phyloP scores from a whole-genome alignment of 441 rosid genomes.

The Bocquillonia castaneifolia region DNA sequence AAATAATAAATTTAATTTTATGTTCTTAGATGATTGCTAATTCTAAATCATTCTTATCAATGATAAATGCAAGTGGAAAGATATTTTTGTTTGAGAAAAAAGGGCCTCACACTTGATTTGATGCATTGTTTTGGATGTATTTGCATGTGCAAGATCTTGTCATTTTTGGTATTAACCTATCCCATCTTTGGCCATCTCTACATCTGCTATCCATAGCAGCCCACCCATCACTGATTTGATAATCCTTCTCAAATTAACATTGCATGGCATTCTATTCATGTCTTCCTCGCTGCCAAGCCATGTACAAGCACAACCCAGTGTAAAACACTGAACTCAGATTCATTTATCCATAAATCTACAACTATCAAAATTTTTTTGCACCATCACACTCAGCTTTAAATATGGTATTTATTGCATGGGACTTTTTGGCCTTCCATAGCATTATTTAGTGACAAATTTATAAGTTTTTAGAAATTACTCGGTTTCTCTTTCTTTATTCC shows the following conservation, averaged over 20 bases:
- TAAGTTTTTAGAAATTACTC: no score
- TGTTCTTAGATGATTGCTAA: not conserved
- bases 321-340: not conserved
- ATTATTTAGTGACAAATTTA: no score
- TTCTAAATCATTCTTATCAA: not conserved
- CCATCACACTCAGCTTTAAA: not conserved
- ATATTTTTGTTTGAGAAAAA: not conserved
- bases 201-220: not conserved
- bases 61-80: not conserved
- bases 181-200: not conserved
- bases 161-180: not conserved
- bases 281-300: not conserved
- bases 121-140: not conserved
- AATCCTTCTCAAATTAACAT: not conserved
- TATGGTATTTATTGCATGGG: no score
- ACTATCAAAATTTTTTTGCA: not conserved
- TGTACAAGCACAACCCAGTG: not conserved
- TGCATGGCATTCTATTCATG: not conserved
- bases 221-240: not conserved
- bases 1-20: not conserved
- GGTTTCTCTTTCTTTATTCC: no score
- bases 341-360: not conserved
- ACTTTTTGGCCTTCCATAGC: not conserved
- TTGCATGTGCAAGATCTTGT: not conserved
- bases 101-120: not conserved